Evolutionary conservation across 108 stramenopile genomes (phyloP).

Genomic region (Thalassiosira profunda): DNA sequence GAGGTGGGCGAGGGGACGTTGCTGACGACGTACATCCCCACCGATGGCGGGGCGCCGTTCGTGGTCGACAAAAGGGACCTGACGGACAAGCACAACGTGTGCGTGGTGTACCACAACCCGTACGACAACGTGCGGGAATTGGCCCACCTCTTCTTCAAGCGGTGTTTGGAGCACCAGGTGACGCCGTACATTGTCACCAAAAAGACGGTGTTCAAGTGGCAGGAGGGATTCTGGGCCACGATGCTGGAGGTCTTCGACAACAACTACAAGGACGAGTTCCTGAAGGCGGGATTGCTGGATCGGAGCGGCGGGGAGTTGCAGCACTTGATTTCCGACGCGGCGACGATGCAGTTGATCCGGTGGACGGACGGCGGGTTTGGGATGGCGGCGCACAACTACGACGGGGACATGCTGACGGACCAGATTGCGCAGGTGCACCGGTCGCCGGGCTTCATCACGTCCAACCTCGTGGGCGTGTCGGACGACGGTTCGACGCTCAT

Average conservation of each 20-base stretch:
- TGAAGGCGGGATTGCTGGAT: constrained; percentile 87
- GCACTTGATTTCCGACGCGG: constrained; percentile 97
- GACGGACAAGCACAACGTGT: constrained; percentile 93
- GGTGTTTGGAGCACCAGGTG: constrained; percentile 90
- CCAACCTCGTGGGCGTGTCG: constrained; percentile 92
- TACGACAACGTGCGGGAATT: constrained; percentile 95
- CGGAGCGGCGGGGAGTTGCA: constrained; percentile 91
- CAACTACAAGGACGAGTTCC: constrained; percentile 86
- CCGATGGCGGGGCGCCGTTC: constrained; percentile 84
- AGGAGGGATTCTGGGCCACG: constrained; percentile 96
- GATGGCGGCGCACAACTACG: constrained; percentile 99
- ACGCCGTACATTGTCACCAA: constrained; percentile 98
- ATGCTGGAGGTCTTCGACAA: constrained; percentile 96
- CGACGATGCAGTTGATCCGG: constrained; percentile 98
- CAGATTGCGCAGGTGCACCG: constrained; percentile 99
- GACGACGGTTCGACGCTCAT: constrained; percentile 92
- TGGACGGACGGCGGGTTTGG: constrained; percentile 99
- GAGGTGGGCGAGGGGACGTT: constrained; percentile 91
- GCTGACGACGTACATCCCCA: constrained; percentile 92
- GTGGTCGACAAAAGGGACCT: constrained; percentile 96
- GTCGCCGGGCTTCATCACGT: constrained; percentile 98
- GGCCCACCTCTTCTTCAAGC: constrained; percentile 94
- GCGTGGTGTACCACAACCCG: constrained; percentile 97
- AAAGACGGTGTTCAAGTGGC: constrained; percentile 99
- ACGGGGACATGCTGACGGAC: constrained; percentile 95